These are phyloP conservation scores for Platismatia glauca DNA, from an alignment of 495 filamentous ascomycete genomes.

Conservation along the genomic window DNA sequence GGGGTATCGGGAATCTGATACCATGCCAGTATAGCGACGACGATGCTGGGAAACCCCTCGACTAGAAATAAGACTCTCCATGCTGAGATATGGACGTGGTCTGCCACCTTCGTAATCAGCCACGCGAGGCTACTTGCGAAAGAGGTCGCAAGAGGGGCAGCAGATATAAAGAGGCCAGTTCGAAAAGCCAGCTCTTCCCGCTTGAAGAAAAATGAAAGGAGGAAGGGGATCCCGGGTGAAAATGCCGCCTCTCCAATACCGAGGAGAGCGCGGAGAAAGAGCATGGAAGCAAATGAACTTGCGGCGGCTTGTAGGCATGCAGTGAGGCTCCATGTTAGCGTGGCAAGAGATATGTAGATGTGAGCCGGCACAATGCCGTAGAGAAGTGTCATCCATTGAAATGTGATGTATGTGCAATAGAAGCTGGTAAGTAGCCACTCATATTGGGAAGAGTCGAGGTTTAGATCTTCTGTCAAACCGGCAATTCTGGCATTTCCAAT, in stretches of 20 bases:
- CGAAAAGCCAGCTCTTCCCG: constrained; percentile 51
- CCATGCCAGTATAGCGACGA: constrained; percentile 47
- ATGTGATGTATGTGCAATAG: constrained; percentile 64
- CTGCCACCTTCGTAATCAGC: constrained; percentile 42
- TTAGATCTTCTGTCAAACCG: constrained; percentile 56
- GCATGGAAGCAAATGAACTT: constrained; percentile 39
- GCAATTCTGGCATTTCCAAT: constrained; percentile 72
- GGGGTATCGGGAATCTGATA: constrained; percentile 45
- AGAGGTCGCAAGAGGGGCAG: constrained; percentile 52
- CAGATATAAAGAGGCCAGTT: constrained; percentile 51
- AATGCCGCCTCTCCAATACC: constrained; percentile 54
- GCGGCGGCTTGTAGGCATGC: constrained; percentile 63
- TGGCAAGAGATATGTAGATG: constrained; percentile 44
- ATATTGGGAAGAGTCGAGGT: constrained; percentile 46
- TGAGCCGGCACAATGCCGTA: constrained; percentile 50
- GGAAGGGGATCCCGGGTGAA: constrained; percentile 49
- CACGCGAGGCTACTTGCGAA: constrained; percentile 60
- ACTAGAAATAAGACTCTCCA: constrained; percentile 53
- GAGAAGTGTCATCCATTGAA: constrained; percentile 63
- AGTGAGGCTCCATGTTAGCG: constrained; percentile 53
- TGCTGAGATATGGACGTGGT: constrained; percentile 42
- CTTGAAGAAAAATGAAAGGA: constrained; percentile 51
- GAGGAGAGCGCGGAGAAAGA: constrained; percentile 41
- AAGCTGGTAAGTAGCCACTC: constrained; percentile 59
- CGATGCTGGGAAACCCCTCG: constrained; percentile 51